Base-by-base conservation (phyloP, 2,329 filamentous ascomycete species). In the Exophiala sideris region DNA sequence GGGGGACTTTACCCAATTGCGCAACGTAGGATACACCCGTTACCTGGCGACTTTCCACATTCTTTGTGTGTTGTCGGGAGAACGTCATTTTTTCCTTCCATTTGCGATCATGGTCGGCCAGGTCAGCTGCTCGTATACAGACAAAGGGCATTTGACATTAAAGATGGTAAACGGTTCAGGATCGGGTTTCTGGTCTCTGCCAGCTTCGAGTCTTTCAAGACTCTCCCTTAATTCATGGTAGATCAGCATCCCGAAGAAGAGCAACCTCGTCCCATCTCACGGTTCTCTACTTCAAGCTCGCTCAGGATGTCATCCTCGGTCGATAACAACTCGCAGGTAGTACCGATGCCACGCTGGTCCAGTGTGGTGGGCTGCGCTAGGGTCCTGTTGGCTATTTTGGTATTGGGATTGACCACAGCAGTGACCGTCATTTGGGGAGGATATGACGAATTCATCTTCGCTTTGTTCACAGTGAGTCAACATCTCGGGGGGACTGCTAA, bases 311-410 rank as follows among this genome's bases (percentile, higher is more conserved):
- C 55, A 32, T 29, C 35, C 20, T 33, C 52, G 2, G 14, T 29
- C 5, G 45, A 51, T 16, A 9, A 12, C 14, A 38, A 24, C 41
- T 40, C 18, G 18, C 45, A 57, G 11, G 45, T 62, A 11, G 59
- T 62, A 12, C 61, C 61, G 5, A 63, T 63, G 59, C 61, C 59
- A 34, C 55, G 44, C 3, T 63, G 59, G 61, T 60, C 59, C 3
- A 56, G 24, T 10, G 20, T 24, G 12, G 52, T 63, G 33, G 61
- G 61, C 12, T 61, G 52, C 36, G 53, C 59, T 14, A 55, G 56
- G 39, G 47, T 61, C 16, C 52, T 48, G 11, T 45, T 60, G 8
- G 56, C 61, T 1, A 54, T 59, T 8, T 18, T 60, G 21, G 47
- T 62, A 9, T 51, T 62, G 3, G 56, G 46, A 12, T 57, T 62